phyloP scores from a whole-genome alignment of 2,329 filamentous ascomycete species.

The Podosphaera leucotricha region DNA sequence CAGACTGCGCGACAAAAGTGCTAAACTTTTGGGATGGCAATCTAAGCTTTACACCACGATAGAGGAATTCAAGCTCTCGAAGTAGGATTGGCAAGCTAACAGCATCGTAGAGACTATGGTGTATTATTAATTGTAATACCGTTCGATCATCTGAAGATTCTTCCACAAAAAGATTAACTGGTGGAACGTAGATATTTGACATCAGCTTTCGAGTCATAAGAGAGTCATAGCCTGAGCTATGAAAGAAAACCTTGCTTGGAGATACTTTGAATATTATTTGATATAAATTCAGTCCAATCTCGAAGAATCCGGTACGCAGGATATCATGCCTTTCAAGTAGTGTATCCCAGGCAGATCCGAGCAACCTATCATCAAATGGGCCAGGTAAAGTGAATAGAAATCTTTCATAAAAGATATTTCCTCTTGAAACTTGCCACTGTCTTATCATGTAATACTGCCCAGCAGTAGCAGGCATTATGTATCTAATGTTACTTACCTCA shows the following conservation, averaged over 20 bases:
- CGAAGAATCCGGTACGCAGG: constrained; percentile 40
- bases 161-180: constrained; percentile 10
- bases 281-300: constrained; percentile 28
- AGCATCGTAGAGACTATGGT: constrained; percentile 77
- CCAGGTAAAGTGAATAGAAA: constrained; percentile 37
- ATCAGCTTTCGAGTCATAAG: constrained; percentile 1
- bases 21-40: constrained; percentile 5
- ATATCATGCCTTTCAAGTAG: constrained; percentile 34
- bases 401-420: constrained; percentile 46
- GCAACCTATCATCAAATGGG: constrained; percentile 15
- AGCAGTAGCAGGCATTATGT: constrained; percentile 42
- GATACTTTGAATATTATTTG: constrained; percentile 33
- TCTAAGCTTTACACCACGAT: constrained; percentile 7
- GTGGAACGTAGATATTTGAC: constrained; percentile 7
- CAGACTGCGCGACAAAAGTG: constrained; percentile 19
- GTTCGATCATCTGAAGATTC: background rate
- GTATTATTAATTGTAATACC: constrained; percentile 32
- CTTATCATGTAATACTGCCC: constrained; percentile 66
- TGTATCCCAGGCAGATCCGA: constrained; percentile 36
- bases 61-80: constrained; percentile 24
- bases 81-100: constrained; percentile 48
- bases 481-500: constrained; percentile 19
- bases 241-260: constrained; percentile 14
- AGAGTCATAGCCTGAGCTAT: constrained; percentile 5
- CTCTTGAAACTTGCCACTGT: constrained; percentile 44